Conservation (phyloP, 2,329 filamentous ascomycete genomes). For the Hortaea sp. region DNA sequence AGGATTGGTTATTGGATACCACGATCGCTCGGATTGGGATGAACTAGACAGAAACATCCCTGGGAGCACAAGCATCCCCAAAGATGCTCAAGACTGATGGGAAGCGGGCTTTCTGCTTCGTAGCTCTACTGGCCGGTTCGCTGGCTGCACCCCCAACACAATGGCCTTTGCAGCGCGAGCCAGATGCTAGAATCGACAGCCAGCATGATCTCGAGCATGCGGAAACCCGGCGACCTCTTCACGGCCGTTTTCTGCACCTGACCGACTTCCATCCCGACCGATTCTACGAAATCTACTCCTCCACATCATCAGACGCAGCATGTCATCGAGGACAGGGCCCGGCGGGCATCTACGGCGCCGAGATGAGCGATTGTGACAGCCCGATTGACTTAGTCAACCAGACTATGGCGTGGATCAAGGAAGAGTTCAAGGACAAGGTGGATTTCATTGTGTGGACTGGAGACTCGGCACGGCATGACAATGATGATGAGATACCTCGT, state of each 20-base stretch:
- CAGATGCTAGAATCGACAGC: neutral
- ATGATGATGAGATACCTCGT: constrained; percentile 53
- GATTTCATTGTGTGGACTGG: constrained; percentile 33
- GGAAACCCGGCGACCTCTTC: constrained; percentile 18
- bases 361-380: constrained; percentile 81
- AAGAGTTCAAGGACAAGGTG: constrained; percentile 26
- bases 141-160: constrained; percentile 3
- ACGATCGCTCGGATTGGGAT: too few species aligned
- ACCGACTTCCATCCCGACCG: constrained; percentile 90
- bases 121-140: neutral
- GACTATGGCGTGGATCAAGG: constrained; percentile 77
- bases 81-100: neutral
- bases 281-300: constrained; percentile 71
- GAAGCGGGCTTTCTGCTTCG: constrained; percentile 2
- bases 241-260: constrained; percentile 74
- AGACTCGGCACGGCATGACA: constrained; percentile 31
- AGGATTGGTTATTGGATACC: too few species aligned
- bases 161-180: neutral
- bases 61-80: too few species aligned
- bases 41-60: too few species aligned
- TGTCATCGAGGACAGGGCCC: constrained; percentile 73
- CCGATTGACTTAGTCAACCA: constrained; percentile 72
- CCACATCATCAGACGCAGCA: constrained; percentile 55
- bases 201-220: neutral
- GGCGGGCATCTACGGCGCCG: constrained; percentile 73